These are phyloP conservation scores for Cyclocybe aegerita DNA, from an alignment of 768 basidiomycete genomes.

Conservation along the genomic window DNA sequence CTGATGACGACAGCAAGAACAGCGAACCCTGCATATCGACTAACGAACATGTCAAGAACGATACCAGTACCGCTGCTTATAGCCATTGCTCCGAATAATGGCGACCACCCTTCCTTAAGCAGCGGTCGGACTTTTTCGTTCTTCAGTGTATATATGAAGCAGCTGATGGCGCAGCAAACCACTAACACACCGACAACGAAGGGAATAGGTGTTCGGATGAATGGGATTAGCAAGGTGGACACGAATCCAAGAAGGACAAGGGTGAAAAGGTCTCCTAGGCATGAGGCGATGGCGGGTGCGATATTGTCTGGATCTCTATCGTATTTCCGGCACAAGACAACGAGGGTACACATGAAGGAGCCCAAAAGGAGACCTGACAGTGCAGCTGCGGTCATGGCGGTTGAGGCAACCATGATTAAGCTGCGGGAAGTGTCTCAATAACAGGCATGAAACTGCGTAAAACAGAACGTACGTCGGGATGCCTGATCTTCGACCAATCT, in stretches of 20 bases:
- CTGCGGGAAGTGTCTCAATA: slow-evolving; percentile 33
- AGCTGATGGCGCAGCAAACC: slow-evolving; percentile 44
- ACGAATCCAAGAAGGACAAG: slow-evolving; percentile 77
- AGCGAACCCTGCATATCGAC: slow-evolving; percentile 84
- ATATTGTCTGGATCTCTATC: slow-evolving; percentile 96
- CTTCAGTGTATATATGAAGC: slow-evolving; percentile 54
- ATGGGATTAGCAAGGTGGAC: slow-evolving; percentile 69
- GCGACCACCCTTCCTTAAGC: slow-evolving; percentile 84
- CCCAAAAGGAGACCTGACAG: slow-evolving; percentile 79
- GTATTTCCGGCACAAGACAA: slow-evolving; percentile 73
- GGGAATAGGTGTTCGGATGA: slow-evolving; percentile 66
- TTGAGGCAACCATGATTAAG: slow-evolving; percentile 73
- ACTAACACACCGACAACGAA: slow-evolving; percentile 52
- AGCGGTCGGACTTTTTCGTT: slow-evolving; percentile 74
- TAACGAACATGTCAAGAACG: slow-evolving; percentile 88
- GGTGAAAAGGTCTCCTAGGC: slow-evolving; percentile 91
- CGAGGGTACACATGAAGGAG: slow-evolving; percentile 87
- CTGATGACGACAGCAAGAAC: slow-evolving; percentile 86
- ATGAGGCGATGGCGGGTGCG: slow-evolving; percentile 89
- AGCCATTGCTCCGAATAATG: slow-evolving; percentile 87
- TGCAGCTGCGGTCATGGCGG: slow-evolving; percentile 80
- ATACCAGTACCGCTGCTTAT: slow-evolving; percentile 89
- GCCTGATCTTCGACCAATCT: slow-evolving; percentile 28
- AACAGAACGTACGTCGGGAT: slow-evolving; percentile 32
- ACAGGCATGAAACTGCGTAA: not conserved